Evolutionary conservation across 176 grass and related monocot species (phyloP).

Genomic region (Carex cristatella): DNA sequence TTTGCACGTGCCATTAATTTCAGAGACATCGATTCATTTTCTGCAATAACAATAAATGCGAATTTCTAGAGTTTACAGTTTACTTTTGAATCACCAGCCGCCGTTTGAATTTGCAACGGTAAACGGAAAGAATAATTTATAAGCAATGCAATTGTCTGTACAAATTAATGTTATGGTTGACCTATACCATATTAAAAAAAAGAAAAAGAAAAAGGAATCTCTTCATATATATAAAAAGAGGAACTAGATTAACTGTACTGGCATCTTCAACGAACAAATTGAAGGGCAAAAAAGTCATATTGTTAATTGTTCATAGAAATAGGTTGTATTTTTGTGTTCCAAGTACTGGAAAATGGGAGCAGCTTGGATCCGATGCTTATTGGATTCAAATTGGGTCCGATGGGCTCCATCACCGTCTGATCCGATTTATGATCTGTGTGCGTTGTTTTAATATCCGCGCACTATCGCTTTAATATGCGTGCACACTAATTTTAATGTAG

Average conservation of each 20-base stretch:
- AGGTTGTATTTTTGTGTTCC: neutral
- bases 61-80: neutral
- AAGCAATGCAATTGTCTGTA: neutral
- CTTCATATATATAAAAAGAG: neutral
- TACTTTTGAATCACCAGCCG: constrained; percentile 9
- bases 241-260: neutral
- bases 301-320: neutral
- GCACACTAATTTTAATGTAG: too few species aligned
- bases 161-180: neutral
- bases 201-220: neutral
- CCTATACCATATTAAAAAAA: neutral
- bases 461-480: too few species aligned
- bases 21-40: neutral
- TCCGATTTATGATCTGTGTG: too few species aligned
- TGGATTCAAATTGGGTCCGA: too few species aligned
- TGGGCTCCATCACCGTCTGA: too few species aligned
- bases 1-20: neutral
- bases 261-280: neutral
- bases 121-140: constrained; percentile 10
- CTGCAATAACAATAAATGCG: neutral
- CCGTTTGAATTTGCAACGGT: constrained; percentile 1
- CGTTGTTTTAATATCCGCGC: too few species aligned
- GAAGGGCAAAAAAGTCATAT: neutral
- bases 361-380: too few species aligned
- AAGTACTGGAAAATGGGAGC: neutral